Evolutionary conservation across 1,284 basidiomycete species (phyloP).

Genomic region (Exsudoporus floridanus): DNA sequence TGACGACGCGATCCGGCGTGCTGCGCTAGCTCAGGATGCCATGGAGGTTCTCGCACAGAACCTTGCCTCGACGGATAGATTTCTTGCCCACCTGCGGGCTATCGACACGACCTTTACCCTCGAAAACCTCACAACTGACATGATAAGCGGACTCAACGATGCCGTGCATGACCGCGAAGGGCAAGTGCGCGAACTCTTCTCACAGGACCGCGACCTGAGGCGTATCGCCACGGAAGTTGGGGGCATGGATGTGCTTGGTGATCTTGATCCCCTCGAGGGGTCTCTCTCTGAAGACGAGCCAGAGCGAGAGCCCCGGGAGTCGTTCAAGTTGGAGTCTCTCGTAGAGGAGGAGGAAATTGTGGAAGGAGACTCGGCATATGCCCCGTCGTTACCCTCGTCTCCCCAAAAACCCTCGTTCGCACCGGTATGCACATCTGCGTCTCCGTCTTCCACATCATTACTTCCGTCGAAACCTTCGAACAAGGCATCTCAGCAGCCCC

Average conservation of each 20-base stretch:
- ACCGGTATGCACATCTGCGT: neutral
- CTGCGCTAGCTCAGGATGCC: slow-evolving; percentile 53
- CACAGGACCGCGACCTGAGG: slow-evolving; percentile 75
- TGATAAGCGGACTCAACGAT: slow-evolving; percentile 74
- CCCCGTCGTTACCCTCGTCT: slow-evolving; percentile 28
- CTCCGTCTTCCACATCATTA: slow-evolving; percentile 28
- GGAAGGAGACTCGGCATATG: slow-evolving; percentile 41
- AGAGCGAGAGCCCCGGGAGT: slow-evolving; percentile 11
- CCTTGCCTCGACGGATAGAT: slow-evolving; percentile 73
- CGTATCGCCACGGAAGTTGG: slow-evolving; percentile 74
- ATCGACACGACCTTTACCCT: slow-evolving; percentile 61
- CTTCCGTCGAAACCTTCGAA: slow-evolving; percentile 17
- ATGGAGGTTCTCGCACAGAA: slow-evolving; percentile 70
- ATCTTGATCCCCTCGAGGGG: slow-evolving; percentile 62
- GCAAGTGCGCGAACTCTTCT: slow-evolving; percentile 72
- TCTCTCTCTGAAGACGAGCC: slow-evolving; percentile 40
- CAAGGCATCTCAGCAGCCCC: slow-evolving; percentile 21
- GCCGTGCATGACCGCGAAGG: slow-evolving; percentile 71
- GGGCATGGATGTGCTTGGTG: slow-evolving; percentile 68
- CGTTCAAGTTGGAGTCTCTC: slow-evolving; percentile 39
- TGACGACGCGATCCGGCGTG: slow-evolving; percentile 29
- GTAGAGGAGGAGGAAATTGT: slow-evolving; percentile 50
- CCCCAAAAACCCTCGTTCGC: slow-evolving; percentile 30
- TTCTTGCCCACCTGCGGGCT: slow-evolving; percentile 65
- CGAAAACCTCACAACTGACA: slow-evolving; percentile 70